Percentiles rank a stretch among this genome's conserved stretches.
Evolutionary conservation across 2,329 filamentous ascomycete genomes (phyloP).

Genomic region (Thelonectria blattea): DNA sequence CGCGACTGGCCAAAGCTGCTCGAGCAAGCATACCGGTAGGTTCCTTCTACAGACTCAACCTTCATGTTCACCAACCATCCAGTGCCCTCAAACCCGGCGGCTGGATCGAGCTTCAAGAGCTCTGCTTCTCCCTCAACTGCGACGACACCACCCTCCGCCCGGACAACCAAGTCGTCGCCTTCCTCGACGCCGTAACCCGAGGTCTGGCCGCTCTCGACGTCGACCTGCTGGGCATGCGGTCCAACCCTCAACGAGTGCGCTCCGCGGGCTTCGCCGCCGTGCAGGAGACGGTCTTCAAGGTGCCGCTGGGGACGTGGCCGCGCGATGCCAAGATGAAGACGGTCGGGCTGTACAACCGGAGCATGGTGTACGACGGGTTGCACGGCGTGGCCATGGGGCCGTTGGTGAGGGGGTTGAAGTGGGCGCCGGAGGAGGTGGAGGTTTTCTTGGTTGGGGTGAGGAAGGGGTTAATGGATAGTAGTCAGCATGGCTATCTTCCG

Average conservation of each 20-base stretch:
- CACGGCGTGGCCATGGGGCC: background rate
- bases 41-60: background rate
- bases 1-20: conserved; percentile 31
- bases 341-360: background rate
- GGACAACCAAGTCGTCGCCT: background rate
- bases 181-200: background rate
- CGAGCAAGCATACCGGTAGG: conserved; percentile 34
- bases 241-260: background rate
- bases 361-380: background rate
- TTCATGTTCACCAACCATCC: background rate
- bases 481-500: background rate
- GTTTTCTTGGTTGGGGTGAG: background rate
- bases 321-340: background rate
- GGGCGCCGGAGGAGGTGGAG: background rate
- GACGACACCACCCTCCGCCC: conserved; percentile 42
- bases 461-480: background rate
- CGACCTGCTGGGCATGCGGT: background rate
- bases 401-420: background rate
- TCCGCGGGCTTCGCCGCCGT: conserved; percentile 30
- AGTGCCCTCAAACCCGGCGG: conserved; percentile 48
- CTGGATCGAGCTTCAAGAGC: conserved; percentile 52
- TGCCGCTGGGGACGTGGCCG: background rate
- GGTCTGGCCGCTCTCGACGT: background rate
- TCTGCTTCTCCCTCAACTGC: conserved; percentile 39
- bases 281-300: background rate